These are phyloP conservation scores for Graphiopsis chlorocephala DNA, from an alignment of 2,329 filamentous ascomycete species.

Conservation along the genomic window DNA sequence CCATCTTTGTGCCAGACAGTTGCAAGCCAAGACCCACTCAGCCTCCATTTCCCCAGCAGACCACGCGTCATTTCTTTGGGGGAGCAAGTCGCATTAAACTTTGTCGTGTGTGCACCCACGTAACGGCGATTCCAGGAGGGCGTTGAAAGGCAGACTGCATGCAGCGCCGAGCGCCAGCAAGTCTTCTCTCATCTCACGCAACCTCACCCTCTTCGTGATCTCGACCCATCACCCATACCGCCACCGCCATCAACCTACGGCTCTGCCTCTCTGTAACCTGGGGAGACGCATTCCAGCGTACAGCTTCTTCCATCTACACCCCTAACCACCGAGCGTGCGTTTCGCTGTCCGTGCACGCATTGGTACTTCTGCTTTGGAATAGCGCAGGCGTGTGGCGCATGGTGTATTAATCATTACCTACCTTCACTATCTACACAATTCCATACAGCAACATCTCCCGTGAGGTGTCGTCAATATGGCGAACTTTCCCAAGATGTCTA, in stretches of 20 bases:
- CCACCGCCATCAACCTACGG: not conserved
- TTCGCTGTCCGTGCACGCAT: constrained; percentile 10
- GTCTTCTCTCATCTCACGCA: not conserved
- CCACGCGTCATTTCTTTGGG: constrained; percentile 5
- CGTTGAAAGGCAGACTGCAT: not conserved
- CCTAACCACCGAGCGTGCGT: not conserved
- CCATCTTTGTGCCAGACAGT: not conserved
- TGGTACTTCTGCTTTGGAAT: not conserved
- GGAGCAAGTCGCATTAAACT: not conserved
- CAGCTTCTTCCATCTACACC: not conserved
- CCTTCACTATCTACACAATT: not conserved
- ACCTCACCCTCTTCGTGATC: not conserved
- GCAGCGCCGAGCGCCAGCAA: constrained; percentile 5
- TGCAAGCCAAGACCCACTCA: constrained; percentile 1
- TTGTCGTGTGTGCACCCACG: constrained; percentile 2
- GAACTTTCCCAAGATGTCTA: constrained; percentile 16
- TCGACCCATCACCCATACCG: not conserved
- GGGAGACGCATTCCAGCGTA: not conserved
- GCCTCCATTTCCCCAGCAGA: not conserved
- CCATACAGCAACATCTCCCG: not conserved
- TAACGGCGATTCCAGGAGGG: constrained; percentile 11
- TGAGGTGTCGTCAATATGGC: not conserved
- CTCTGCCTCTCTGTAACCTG: not conserved
- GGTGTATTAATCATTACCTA: not conserved
- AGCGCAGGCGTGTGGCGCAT: not conserved